Conservation (phyloP, 768 basidiomycete species). For the Tylopilus vinaceipallidus region DNA sequence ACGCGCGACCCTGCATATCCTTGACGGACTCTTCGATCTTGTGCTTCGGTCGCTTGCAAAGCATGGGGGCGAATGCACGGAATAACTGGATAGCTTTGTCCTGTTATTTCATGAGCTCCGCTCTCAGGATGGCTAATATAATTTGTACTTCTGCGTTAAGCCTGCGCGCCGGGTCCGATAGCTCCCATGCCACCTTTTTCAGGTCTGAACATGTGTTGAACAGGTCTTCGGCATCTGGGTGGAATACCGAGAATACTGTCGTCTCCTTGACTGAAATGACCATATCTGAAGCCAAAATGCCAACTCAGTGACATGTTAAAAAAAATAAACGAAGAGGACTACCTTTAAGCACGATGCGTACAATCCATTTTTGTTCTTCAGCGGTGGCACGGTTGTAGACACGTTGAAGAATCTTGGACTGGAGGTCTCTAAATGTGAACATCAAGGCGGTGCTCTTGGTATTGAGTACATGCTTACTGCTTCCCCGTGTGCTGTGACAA, state of each 20-base stretch:
- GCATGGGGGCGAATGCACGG: conserved; percentile 89
- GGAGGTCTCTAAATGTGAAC: conserved; percentile 55
- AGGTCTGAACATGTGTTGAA: conserved; percentile 97
- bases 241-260: conserved; percentile 87
- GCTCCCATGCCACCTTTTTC: conserved; percentile 87
- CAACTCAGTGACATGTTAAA: background rate
- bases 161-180: conserved; percentile 73
- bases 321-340: background rate
- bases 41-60: conserved; percentile 84
- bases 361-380: conserved; percentile 92
- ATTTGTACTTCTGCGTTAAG: conserved; percentile 53
- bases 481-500: conserved; percentile 71
- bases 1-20: conserved; percentile 74
- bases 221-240: conserved; percentile 90
- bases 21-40: conserved; percentile 82
- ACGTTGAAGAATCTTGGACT: conserved; percentile 72
- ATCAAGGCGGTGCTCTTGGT: conserved; percentile 4
- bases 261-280: conserved; percentile 92
- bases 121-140: too few species aligned
- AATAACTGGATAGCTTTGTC: conserved; percentile 84
- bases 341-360: conserved; percentile 96
- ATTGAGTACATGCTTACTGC: conserved; percentile 46
- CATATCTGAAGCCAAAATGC: conserved; percentile 57
- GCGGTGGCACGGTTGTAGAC: conserved; percentile 79
- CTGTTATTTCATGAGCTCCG: conserved; percentile 37